Evolutionary conservation across 345 rosid species (phyloP), one percentile per base, ranked within the genome.

Genomic region (Trapa incisa): DNA sequence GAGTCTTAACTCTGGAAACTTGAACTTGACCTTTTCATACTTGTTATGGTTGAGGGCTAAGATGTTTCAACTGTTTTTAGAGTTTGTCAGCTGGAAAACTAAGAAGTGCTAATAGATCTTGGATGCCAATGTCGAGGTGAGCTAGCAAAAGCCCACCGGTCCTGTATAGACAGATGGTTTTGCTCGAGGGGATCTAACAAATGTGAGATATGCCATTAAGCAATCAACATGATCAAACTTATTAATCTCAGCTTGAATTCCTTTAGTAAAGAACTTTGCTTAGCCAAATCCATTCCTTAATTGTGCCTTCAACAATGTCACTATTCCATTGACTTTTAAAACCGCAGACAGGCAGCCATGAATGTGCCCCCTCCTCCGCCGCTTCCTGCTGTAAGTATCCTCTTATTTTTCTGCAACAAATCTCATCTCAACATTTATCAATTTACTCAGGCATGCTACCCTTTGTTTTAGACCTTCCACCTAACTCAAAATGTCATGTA

Each of bases 141-240:
- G 56, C 92, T 92, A 78, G 81, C 87, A 1, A 83, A 84, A 81
- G 75, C 92, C 4, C 98, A 92, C 69, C 83, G 79, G 61, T 81
- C 96, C 32, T 89, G 98, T 74, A 87, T 92, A 64, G 91, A 86
- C 71, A 80, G 88, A 69, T 92, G 98, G 96, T 92, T 92, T 72
- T 85, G 74, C 52, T 81, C 91, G 41, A 92, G 76, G 78, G 96
- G 96, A 67, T 86, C 96, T 63, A 92, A 89, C 78, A 84, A 74
- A 73, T 92, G 98, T 37, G 91, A 92, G 80, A 92, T 92, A 72
- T 92, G 98, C 88, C 89, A 84, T 91, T 86, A 81, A 85, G 86
- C 80, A 17, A 58, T 22, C 67, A 9, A 35, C 32, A 66, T 5
- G 35, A 32, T 8, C 63, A 58, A 6, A 9, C 29, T 57, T 57